Evolutionary conservation across 257 asterid genomes (phyloP), one percentile per base, ranked within the genome.

Genomic region (Solanum rostratum): DNA sequence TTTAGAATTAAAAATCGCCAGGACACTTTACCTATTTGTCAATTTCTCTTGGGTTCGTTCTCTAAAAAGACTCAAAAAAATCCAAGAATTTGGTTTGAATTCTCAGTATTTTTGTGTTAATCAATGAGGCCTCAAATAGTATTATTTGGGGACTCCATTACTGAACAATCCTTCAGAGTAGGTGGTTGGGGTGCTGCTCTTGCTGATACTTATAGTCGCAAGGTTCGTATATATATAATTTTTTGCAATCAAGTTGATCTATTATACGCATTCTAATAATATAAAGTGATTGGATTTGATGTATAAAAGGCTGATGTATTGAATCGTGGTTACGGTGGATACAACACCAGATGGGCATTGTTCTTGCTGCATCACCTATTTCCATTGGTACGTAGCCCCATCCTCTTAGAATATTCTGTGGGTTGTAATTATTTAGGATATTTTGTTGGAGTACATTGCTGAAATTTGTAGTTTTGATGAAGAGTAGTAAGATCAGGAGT

Each of bases 161-260:
- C 99, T 0, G 93, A 92, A 84, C 93, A 89, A 86, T 96, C 98
- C 1, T 96, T 91, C 90, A 57, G 90, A 86, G 89, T 91, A 65
- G 95, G 95, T 20, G 99, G 98, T 79, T 96, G 99, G 99, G 98
- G 99, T 79, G 98, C 99, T 86, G 74, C 97, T 24, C 85, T 96
- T 78, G 97, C 98, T 71, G 90, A 95, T 69, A 86, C 86, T 85
- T 96, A 93, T 87, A 84, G 95, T 49, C 93, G 99, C 90, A 95
- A 93, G 95, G 98, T 92, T 2, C 16, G 29, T 50, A 12, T 80
- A 52, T 84, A 66, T 29, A 10, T 19, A 10, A 49, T 41, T 7
- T 30, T 14, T 59, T 22, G 10, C 37, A 18, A 22, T 83, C 60
- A 22, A 54, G 6, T 52, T 65, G 39, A 9, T 12, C 30, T 22